Percentiles rank a stretch among this genome's conserved stretches.
phyloP scores from a whole-genome alignment of 306 rosid species.

The Neltuma alba region DNA sequence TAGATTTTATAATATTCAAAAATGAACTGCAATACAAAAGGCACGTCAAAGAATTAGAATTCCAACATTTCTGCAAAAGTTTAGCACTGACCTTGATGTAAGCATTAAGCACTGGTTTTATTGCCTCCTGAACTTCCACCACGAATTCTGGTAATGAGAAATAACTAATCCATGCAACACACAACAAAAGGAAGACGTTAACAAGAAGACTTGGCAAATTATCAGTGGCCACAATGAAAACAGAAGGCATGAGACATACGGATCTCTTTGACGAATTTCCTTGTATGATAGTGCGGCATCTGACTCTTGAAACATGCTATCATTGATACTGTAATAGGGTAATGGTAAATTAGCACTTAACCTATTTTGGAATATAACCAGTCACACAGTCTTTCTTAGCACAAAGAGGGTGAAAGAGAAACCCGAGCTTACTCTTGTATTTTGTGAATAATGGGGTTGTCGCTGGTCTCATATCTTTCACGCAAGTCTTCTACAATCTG shows the following conservation, averaged over 20 bases:
- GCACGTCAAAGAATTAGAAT: conserved; percentile 10
- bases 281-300: conserved; percentile 83
- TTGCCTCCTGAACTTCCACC: conserved; percentile 79
- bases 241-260: conserved; percentile 56
- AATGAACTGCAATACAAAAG: not conserved
- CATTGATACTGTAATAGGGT: conserved; percentile 72
- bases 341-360: not conserved
- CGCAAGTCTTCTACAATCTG: conserved; percentile 88
- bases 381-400: conserved; percentile 15
- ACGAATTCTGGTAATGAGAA: conserved; percentile 87
- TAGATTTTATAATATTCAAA: not conserved
- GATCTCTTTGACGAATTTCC: conserved; percentile 89
- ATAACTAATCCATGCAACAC: conserved; percentile 47
- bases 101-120: conserved; percentile 87
- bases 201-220: conserved; percentile 24
- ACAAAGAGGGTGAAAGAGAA: conserved; percentile 22
- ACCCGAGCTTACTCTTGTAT: conserved; percentile 75
- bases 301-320: conserved; percentile 84
- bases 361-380: conserved; percentile 12
- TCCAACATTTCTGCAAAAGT: conserved; percentile 25
- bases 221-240: conserved; percentile 23
- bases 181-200: conserved; percentile 30
- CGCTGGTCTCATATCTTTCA: conserved; percentile 80
- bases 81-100: conserved; percentile 65
- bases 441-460: conserved; percentile 76